Evolutionary conservation across 495 filamentous ascomycete species (phyloP), one percentile per base, ranked within the genome.

Genomic region (Penicillium diatomitis): DNA sequence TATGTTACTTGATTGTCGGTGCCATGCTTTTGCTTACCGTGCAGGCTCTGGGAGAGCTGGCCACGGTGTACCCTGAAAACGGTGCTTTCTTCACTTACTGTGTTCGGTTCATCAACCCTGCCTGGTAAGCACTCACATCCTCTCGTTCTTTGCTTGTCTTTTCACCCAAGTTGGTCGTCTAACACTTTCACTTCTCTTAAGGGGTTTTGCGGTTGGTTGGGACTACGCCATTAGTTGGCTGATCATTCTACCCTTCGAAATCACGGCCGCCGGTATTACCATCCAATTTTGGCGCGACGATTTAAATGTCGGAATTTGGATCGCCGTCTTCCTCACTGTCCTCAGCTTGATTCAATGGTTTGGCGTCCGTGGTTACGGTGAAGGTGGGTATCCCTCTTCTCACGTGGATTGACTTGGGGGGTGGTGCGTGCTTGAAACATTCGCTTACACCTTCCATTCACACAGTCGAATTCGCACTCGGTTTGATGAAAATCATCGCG

Each of bases 201-300:
- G 68, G 68, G 71, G 71, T 0, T 76, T 76, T 41, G 73, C 71
- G 10, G 68, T 74, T 53, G 73, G 69, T 46, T 88, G 83, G 81
- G 81, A 87, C 60, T 88, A 88, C 58, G 78, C 81, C 47, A 68
- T 85, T 42, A 72, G 77, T 57, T 88, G 85, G 84, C 85, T 85
- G 64, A 64, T 73, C 37, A 75, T 54, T 30, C 55, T 70, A n/a
- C 72, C 69, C 2, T 67, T 74, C 36, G 86, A 94, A 58, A 68
- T 91, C 33, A 91, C 86, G 0, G 89, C 87, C 32, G 83, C 86
- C 28, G 80, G 84, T 47, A 63, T 92, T 6, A 83, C 90, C 3
- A 79, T 95, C n/a, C 69, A 84, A 41, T 87, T 76, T 51, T 95
- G 89, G 89, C 49, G 62, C 30, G 62, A 65, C 5, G 63, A 73